These are phyloP conservation scores for Alternaria incomplexa DNA, from an alignment of 2,329 filamentous ascomycete species.

Conservation along the genomic window DNA sequence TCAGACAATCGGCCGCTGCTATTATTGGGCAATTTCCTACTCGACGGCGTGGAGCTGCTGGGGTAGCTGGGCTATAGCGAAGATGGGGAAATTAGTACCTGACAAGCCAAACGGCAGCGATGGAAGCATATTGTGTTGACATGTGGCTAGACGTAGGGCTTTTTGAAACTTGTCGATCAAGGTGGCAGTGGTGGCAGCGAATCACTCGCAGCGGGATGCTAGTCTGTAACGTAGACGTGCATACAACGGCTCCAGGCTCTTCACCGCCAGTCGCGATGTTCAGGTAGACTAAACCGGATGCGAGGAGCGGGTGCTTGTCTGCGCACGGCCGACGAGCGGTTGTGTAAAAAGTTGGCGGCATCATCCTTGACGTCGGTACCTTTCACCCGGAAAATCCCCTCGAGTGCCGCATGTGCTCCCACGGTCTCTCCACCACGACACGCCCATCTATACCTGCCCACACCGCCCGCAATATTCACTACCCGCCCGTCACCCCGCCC, in stretches of 20 bases:
- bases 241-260: constrained; percentile 7
- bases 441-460: constrained; percentile 2
- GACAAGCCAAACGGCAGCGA: constrained; percentile 3
- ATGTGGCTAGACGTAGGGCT: neutral
- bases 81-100: constrained; percentile 1
- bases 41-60: constrained; percentile 11
- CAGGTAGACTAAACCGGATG: neutral
- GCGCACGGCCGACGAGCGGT: constrained; percentile 12
- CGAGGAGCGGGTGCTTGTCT: neutral
- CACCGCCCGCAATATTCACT: constrained; percentile 1
- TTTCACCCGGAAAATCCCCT: constrained; percentile 35
- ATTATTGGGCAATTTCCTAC: constrained; percentile 22
- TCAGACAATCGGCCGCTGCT: constrained; percentile 21
- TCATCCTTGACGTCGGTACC: constrained; percentile 25
- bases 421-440: constrained; percentile 33
- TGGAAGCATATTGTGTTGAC: constrained; percentile 1
- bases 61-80: constrained; percentile 5
- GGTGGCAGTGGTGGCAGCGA: constrained; percentile 1
- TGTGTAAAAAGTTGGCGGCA: constrained; percentile 29
- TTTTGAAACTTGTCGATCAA: constrained; percentile 7
- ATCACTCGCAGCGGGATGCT: neutral
- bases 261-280: constrained; percentile 14
- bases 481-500: constrained; percentile 2
- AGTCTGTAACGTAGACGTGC: neutral
- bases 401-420: constrained; percentile 10